These are phyloP conservation scores for Globisporangium heterothallicum DNA, from an alignment of 352 stramenopile genomes.

Conservation along the genomic window DNA sequence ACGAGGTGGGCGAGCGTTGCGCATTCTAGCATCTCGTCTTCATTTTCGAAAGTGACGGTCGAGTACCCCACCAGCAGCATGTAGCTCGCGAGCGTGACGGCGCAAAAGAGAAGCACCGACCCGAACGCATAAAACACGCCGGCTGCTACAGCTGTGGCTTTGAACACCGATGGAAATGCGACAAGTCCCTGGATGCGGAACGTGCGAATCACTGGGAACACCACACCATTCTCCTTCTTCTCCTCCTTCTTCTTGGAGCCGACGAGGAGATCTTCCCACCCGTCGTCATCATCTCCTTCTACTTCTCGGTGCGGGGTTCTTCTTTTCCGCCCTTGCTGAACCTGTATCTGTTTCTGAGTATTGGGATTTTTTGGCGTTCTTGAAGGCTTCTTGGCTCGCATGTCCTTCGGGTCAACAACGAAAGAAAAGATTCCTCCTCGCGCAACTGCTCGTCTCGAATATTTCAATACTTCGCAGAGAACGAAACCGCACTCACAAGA, in stretches of 20 bases:
- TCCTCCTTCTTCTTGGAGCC: neutral
- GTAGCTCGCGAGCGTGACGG: conserved; percentile 2
- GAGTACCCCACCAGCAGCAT: conserved; percentile 5
- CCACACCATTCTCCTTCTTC: no score
- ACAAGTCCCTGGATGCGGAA: conserved; percentile 9
- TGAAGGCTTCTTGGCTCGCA: conserved; percentile 1
- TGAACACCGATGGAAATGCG: conserved; percentile 3
- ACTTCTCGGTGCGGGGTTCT: no score
- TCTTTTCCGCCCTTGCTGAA: no score
- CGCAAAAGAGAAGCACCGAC: conserved; percentile 10
- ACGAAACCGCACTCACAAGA: no score
- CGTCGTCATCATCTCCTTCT: conserved; percentile 1
- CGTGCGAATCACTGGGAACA: neutral
- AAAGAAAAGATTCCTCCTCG: neutral
- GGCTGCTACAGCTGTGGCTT: conserved; percentile 3
- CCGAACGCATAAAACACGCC: conserved; percentile 13
- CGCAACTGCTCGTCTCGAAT: neutral
- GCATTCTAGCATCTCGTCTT: conserved; percentile 15
- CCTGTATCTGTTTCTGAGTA: conserved; percentile 10
- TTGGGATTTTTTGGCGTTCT: neutral
- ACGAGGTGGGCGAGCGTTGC: conserved; percentile 11
- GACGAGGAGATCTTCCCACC: neutral
- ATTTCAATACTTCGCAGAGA: no score
- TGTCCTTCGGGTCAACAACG: no score
- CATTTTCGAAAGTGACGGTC: neutral